phyloP scores from a whole-genome alignment of 257 asterid genomes.

The Dorcoceras hygrometricum region DNA sequence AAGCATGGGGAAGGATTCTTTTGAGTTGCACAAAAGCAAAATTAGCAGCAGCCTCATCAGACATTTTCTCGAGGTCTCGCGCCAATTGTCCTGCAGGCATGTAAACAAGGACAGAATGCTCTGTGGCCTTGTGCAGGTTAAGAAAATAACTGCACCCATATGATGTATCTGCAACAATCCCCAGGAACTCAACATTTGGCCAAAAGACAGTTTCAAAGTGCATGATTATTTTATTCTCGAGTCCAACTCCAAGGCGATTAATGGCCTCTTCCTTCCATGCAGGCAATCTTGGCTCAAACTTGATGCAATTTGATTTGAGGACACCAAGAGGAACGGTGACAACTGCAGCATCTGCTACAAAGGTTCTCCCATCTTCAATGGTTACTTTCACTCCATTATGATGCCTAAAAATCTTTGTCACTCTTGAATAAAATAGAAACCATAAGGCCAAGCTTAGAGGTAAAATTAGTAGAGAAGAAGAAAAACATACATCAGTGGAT shows the following conservation, averaged over 20 bases:
- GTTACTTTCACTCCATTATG: slow-evolving; percentile 82
- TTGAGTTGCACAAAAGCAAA: slow-evolving; percentile 80
- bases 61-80: slow-evolving; percentile 79
- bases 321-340: slow-evolving; percentile 91
- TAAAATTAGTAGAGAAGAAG: neutral
- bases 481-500: neutral
- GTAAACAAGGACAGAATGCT: slow-evolving; percentile 86
- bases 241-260: slow-evolving; percentile 77
- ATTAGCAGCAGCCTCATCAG: slow-evolving; percentile 85
- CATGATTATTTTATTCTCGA: slow-evolving; percentile 87
- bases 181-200: slow-evolving; percentile 98
- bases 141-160: slow-evolving; percentile 91
- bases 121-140: slow-evolving; percentile 95
- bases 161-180: slow-evolving; percentile 84
- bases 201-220: slow-evolving; percentile 82
- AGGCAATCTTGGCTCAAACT: slow-evolving; percentile 88
- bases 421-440: slow-evolving; percentile 39
- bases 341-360: slow-evolving; percentile 92
- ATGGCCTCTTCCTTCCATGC: slow-evolving; percentile 96
- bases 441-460: slow-evolving; percentile 12
- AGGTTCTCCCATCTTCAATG: slow-evolving; percentile 77
- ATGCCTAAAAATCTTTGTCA: slow-evolving; percentile 67
- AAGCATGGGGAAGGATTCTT: slow-evolving; percentile 79
- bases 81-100: slow-evolving; percentile 97
- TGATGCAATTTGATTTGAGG: slow-evolving; percentile 60